Base-by-base conservation (phyloP, 768 basidiomycete genomes). In the Vararia minispora region DNA sequence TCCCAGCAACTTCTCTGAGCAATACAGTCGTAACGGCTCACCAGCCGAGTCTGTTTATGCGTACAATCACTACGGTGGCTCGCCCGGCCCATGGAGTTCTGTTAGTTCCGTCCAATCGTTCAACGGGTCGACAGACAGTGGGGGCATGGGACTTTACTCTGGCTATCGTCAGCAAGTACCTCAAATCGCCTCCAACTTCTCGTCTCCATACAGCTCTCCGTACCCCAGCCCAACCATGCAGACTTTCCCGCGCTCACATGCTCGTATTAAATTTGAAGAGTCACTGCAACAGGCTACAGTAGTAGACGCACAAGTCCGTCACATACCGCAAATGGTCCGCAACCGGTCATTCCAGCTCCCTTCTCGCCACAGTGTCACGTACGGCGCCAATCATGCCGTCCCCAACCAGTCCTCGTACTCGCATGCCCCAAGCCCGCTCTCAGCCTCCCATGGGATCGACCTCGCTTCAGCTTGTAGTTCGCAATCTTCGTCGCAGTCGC, bases 341-440 rank as follows among this genome's bases (percentile, higher is more conserved):
- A n/a, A n/a, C n/a, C n/a, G n/a, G n/a, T n/a, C n/a, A n/a, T n/a
- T n/a, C n/a, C n/a, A n/a, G n/a, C n/a, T n/a, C n/a, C n/a, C n/a
- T n/a, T n/a, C n/a, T n/a, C n/a, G n/a, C n/a, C n/a, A n/a, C n/a
- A n/a, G 13, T 33, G 27, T 31, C 38, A 11, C 39, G 39, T 18
- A 4, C 38, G 21, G 41, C 23, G 9, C 33, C n/a, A n/a, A n/a
- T n/a, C n/a, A n/a, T n/a, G n/a, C n/a, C n/a, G n/a, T n/a, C n/a
- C n/a, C n/a, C n/a, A n/a, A n/a, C n/a, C n/a, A n/a, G n/a, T n/a
- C n/a, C n/a, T n/a, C n/a, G n/a, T n/a, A n/a, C 23, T 21, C 39
- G 34, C n/a, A 14, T 48, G 9, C 41, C 47, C 25, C 41, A 45
- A 10, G 45, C 45, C 10, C 39, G 46, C 11, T 48, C 41, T 29